phyloP scores from a whole-genome alignment of 139 green algal species.

The Volvox reticuliferus region DNA sequence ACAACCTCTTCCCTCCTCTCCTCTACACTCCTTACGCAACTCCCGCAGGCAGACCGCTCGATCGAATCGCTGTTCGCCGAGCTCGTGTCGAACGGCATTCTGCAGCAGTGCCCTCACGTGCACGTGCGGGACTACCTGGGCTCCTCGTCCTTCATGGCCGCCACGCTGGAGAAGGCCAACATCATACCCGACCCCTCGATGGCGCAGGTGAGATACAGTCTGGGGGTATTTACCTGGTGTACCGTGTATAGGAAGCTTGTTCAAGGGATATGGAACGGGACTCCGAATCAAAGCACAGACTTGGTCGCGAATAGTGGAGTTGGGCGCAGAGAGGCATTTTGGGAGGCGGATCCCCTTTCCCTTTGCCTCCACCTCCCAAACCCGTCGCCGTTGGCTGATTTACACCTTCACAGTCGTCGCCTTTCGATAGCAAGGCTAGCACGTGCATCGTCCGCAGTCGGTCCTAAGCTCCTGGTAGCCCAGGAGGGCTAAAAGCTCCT shows the following conservation, averaged over 20 bases:
- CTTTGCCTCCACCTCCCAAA: too few species aligned
- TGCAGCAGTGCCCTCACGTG: slow-evolving; percentile 64
- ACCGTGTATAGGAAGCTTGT: too few species aligned
- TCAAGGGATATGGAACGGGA: too few species aligned
- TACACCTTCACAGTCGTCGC: too few species aligned
- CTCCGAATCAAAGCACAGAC: too few species aligned
- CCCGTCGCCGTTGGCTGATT: too few species aligned
- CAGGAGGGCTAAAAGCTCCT: too few species aligned
- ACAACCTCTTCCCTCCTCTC: neutral
- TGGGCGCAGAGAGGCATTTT: neutral
- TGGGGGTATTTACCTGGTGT: too few species aligned
- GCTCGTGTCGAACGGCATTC: slow-evolving; percentile 84
- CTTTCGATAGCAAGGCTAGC: too few species aligned
- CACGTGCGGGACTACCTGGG: slow-evolving; percentile 83
- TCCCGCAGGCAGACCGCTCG: slow-evolving; percentile 75
- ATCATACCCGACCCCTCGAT: slow-evolving; percentile 80
- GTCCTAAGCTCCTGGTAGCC: too few species aligned
- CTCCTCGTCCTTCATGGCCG: slow-evolving; percentile 66
- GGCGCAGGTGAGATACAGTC: slow-evolving; percentile 62
- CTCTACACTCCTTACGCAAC: neutral
- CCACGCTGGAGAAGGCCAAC: slow-evolving; percentile 72
- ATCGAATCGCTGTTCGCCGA: slow-evolving; percentile 92
- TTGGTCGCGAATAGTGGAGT: too few species aligned
- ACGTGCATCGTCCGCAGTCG: too few species aligned
- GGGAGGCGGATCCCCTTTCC: neutral